Evolutionary conservation across 306 rosid species (phyloP).

Genomic region (Fragaria iinumae): DNA sequence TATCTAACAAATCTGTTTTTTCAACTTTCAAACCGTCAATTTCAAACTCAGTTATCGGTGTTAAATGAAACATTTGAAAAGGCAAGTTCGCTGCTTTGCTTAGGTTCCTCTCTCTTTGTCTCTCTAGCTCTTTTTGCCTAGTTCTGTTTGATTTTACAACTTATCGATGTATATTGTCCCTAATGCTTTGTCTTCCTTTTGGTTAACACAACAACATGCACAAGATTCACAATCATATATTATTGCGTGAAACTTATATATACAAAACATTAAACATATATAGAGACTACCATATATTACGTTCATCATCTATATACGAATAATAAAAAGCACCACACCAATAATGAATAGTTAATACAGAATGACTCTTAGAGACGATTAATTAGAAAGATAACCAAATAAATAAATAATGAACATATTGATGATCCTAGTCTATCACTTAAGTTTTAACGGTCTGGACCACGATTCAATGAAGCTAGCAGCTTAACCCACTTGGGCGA

Average conservation of each 20-base stretch:
- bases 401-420: no score
- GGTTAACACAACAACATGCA: no score
- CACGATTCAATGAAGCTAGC: conserved; percentile 22
- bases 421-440: neutral
- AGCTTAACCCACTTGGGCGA: conserved; percentile 31
- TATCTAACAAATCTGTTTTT: neutral
- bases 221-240: no score
- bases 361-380: neutral
- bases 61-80: neutral
- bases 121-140: neutral
- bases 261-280: no score
- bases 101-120: neutral
- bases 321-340: neutral
- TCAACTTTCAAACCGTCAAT: neutral
- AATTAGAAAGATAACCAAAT: no score
- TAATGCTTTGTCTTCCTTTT: no score
- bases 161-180: no score
- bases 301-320: no score
- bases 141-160: neutral
- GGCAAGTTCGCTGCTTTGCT: neutral
- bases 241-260: neutral
- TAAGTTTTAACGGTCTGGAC: conserved; percentile 28
- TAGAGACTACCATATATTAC: no score
- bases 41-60: neutral
- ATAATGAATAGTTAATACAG: no score